Base-by-base conservation (phyloP, 768 basidiomycete species). In the Hemileccinum impolitum region DNA sequence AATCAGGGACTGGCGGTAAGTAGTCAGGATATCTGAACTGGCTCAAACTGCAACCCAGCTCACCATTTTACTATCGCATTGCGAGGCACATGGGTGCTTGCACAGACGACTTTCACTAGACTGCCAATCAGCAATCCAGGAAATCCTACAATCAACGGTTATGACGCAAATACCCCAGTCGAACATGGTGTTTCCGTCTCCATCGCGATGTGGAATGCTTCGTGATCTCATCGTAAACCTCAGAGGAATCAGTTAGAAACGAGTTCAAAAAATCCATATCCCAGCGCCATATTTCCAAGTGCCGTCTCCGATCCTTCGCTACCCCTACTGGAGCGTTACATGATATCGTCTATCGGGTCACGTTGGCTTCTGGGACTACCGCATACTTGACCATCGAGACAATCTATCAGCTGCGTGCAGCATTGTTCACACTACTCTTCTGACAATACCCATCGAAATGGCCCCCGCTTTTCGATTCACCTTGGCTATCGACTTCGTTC, bases 401-500 rank as follows among this genome's bases (percentile, higher is more conserved):
- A 7, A 57, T 63, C 7, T 78, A 82, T 54, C 61, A 75, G 32
- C 7, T 75, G 26, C 38, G 63, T 39, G 72, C 80, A 3, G 28
- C 80, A 13, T 35, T 79, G 34, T 76, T 72, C 28, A 64, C 80
- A 25, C 40, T 72, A 32, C 43, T 82, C 25, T 72, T 85, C 39
- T 56, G 60, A 21, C 81, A 84, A 59, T 53, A 69, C 39, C 75
- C 76, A 0, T 68, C 66, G 0, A 71, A 79, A 43, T 87, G 84
- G 83, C 86, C 85, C 0, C 85, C 82, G 1, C 50, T 81, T 19
- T 85, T 85, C 62, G 68, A 78, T 46, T 43, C 66, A 6, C 86
- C 86, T 4, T 87, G 78, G 76, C 36, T 60, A 10, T 62, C 80
- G 0, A 79, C 78, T 4, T 85, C 83, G 4, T 64, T 88, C n/a